These are phyloP conservation scores for Cryptococcus sp. DNA, from an alignment of 1,284 basidiomycete species.

Conservation along the genomic window DNA sequence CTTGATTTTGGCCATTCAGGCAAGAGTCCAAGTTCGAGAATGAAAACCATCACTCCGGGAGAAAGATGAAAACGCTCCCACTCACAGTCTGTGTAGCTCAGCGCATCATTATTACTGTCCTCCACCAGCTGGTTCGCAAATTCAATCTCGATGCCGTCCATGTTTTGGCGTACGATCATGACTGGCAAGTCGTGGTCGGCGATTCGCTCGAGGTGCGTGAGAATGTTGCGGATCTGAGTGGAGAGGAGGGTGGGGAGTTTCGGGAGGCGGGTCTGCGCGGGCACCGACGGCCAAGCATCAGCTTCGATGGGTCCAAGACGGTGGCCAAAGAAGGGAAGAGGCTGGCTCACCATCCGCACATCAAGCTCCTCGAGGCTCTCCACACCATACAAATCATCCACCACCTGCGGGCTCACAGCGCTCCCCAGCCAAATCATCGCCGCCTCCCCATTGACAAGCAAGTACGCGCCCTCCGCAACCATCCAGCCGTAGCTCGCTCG, in stretches of 20 bases:
- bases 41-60: not conserved
- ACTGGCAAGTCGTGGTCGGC: conserved; percentile 64
- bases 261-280: conserved; percentile 65
- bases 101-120: conserved; percentile 92
- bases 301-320: too few relatives aligned
- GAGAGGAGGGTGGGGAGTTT: conserved; percentile 73
- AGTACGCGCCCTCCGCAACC: conserved; percentile 85
- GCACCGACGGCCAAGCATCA: too few relatives aligned
- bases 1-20: too few relatives aligned
- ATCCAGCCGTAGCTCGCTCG: conserved; percentile 81
- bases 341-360: conserved; percentile 67
- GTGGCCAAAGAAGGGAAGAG: not conserved
- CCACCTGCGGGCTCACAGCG: conserved; percentile 73
- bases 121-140: conserved; percentile 96
- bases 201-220: conserved; percentile 68
- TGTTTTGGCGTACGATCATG: conserved; percentile 81
- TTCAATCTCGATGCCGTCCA: conserved; percentile 91
- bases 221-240: conserved; percentile 76
- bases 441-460: conserved; percentile 89
- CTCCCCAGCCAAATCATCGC: conserved; percentile 89
- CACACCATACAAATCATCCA: conserved; percentile 81
- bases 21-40: too few relatives aligned
- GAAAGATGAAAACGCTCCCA: conserved; percentile 27
- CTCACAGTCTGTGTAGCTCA: conserved; percentile 84
- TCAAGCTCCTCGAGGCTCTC: conserved; percentile 73